Evolutionary conservation across 1,284 basidiomycete species (phyloP).

Genomic region (Lentinus polychrous): DNA sequence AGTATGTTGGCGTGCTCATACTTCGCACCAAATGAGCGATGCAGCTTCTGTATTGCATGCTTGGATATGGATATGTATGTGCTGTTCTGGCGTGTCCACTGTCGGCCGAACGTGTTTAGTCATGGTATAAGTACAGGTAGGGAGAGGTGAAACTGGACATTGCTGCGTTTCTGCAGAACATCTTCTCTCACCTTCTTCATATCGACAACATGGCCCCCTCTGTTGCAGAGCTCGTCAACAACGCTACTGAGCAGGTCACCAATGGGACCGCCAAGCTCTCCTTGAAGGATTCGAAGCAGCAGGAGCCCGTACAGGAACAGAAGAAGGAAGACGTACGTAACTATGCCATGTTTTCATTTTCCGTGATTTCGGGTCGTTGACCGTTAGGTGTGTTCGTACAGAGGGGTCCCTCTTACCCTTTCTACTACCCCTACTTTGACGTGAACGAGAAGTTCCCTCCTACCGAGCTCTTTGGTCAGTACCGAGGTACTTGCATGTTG

Average conservation of each 20-base stretch:
- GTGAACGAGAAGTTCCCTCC: conserved; percentile 14
- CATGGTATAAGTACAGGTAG: not conserved
- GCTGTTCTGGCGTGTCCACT: not conserved
- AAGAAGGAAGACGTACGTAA: not conserved
- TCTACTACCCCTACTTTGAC: conserved; percentile 40
- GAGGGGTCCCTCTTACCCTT: conserved; percentile 37
- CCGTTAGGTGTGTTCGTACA: conserved; percentile 6
- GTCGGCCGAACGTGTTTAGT: conserved; percentile 1
- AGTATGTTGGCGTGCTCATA: conserved; percentile 33
- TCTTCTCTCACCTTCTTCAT: not conserved
- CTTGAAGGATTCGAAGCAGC: conserved; percentile 5
- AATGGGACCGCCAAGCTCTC: conserved; percentile 4
- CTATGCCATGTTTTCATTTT: not conserved
- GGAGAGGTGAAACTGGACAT: not conserved
- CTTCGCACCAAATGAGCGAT: conserved; percentile 52
- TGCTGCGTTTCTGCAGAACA: not conserved
- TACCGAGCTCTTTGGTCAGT: conserved; percentile 13
- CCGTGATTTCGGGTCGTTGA: not conserved
- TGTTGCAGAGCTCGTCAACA: conserved; percentile 58
- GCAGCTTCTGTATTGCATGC: not conserved
- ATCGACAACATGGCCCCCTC: conserved; percentile 33
- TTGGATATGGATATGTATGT: not conserved
- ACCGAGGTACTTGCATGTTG: not conserved
- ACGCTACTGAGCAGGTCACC: not conserved
- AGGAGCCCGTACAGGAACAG: not conserved